Base-by-base conservation (phyloP, 306 rosid species). In the Fragaria vesca region DNA sequence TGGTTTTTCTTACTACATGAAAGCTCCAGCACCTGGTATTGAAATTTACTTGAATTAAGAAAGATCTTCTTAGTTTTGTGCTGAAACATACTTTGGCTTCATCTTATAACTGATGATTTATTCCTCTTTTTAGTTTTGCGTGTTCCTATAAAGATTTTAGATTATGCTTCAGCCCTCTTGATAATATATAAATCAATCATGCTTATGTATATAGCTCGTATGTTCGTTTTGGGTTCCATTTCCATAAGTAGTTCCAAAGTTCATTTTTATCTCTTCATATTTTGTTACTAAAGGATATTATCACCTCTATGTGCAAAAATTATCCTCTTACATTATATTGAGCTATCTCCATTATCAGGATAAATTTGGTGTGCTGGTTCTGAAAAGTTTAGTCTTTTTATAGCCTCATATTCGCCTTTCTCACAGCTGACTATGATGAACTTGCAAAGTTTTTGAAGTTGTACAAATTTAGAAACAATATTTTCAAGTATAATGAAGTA, bases 351-450 rank as follows among this genome's bases (percentile, higher is more conserved):
- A 10, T 57, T 20, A 5, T 21, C 4, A 40, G 68, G 68, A 55
- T 40, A 12, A 47, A 70, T 47, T 70, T 34, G 17, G 36, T 16
- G 42, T 16, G 40, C 26, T 50, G 75, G 32, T 51, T 51, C 61
- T 32, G 63, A 30, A 71, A 30, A 28, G 17, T 6, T 8, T 43
- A 43, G 46, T 43, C 12, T 38, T 38, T 5, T 38, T 38, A 38
- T 65, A 38, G 48, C 51, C 38, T 50, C 52, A 51, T 66, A 15
- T 36, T 66, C 30, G 9, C 80, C 20, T 36, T 48, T 76, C 52
- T 52, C 38, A 20, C 42, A 51, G 24, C 77, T 32, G 65, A 65
- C 4, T 51, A 38, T 66, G 69, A 74, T 9, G 55, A 43, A 12
- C n/a, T 13, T 21, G 68, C 57, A 38, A 36, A 73, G 40, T 55